These are phyloP conservation scores for Pestalotiopsis sp. DNA, from an alignment of 2,329 filamentous ascomycete species.

Conservation along the genomic window DNA sequence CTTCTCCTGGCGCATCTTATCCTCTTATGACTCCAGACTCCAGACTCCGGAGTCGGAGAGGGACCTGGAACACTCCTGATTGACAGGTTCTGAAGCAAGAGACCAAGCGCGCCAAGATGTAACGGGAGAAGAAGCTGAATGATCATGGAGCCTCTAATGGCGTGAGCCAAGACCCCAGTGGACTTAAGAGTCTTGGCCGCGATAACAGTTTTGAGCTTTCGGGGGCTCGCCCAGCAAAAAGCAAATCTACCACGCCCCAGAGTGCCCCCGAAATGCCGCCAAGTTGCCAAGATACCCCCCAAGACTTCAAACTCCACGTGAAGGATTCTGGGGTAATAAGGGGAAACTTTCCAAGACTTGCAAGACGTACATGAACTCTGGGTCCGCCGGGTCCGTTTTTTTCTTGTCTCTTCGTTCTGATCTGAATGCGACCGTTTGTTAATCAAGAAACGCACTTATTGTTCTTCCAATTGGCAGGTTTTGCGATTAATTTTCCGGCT, in stretches of 20 bases:
- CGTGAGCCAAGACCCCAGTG: background rate
- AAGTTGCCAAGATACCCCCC: background rate
- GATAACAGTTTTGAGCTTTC: background rate
- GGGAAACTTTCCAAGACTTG: background rate
- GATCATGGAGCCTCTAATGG: background rate
- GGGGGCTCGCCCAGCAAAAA: background rate
- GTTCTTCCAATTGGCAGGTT: too few relatives aligned
- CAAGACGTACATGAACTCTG: background rate
- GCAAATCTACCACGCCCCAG: background rate
- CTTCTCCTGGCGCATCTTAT: too few relatives aligned
- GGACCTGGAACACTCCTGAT: too few relatives aligned
- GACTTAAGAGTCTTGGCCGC: background rate
- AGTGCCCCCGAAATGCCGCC: background rate
- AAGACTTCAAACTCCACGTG: background rate
- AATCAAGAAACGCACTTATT: background rate
- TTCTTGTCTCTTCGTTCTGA: background rate
- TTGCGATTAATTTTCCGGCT: background rate
- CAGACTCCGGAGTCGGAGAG: too few relatives aligned
- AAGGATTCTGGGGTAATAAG: background rate
- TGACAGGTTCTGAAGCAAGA: too few relatives aligned
- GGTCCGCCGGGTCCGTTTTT: background rate
- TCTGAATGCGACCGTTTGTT: background rate
- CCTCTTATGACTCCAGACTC: too few relatives aligned
- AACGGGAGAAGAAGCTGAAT: background rate
- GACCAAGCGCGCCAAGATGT: background rate